These are phyloP conservation scores for Phyllosticta citrichinensis DNA, from an alignment of 2,329 filamentous ascomycete species.

Conservation along the genomic window DNA sequence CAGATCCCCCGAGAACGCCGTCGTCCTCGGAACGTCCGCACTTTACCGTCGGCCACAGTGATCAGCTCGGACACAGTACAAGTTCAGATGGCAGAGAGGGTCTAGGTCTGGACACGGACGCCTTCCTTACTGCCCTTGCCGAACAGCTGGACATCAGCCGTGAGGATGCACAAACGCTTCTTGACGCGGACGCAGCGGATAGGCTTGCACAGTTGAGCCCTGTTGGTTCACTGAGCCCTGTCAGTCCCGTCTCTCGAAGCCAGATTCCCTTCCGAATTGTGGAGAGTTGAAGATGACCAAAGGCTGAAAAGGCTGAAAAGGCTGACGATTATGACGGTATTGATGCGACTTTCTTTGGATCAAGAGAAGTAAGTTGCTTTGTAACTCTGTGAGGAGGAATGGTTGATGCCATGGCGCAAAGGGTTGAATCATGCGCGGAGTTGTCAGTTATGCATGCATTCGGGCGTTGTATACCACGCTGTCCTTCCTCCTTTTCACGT, in stretches of 20 bases:
- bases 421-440: not conserved
- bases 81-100: not conserved
- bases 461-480: slow-evolving; percentile 10
- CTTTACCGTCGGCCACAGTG: not conserved
- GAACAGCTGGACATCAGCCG: slow-evolving; percentile 4
- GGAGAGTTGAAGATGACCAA: not conserved
- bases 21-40: not conserved
- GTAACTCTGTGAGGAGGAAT: not conserved
- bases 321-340: too few relatives aligned
- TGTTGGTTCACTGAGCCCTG: not conserved
- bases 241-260: not conserved
- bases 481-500: not conserved
- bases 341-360: not conserved
- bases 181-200: slow-evolving; percentile 3
- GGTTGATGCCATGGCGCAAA: not conserved
- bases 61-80: not conserved
- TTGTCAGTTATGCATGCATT: slow-evolving; percentile 1
- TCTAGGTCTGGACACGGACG: not conserved
- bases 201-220: slow-evolving; percentile 9
- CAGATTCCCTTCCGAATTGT: not conserved
- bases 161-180: slow-evolving; percentile 3
- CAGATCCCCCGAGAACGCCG: not conserved
- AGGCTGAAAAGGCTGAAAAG: not conserved
- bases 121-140: not conserved
- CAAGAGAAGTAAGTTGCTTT: not conserved